Base-by-base conservation (phyloP, 352 stramenopile genomes). In the Phytophthora palmivora region DNA sequence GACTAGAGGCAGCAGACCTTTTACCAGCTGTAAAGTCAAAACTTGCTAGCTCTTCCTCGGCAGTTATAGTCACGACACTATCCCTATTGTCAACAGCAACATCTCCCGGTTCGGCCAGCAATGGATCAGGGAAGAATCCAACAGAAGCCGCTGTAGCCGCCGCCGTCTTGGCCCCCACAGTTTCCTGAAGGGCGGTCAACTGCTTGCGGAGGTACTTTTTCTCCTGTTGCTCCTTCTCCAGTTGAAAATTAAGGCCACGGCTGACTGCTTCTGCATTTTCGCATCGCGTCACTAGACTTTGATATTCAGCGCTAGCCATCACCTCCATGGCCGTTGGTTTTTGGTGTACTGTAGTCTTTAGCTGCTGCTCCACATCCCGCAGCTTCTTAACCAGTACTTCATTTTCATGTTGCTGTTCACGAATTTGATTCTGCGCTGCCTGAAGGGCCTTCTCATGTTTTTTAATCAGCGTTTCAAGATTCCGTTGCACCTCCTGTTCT, bases 161-260 rank as follows among this genome's bases (percentile, higher is more conserved):
- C 11, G 63, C 67, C n/a, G 63, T 58, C 14, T 63, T 59, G 22
- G 36, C 39, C 1, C 70, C 65, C 9, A 74, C 49, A 0, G 63
- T 61, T 28, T 63, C 61, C 38, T 88, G 70, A 12, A 86, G 41
- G 37, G 70, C 66, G 3, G 70, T 53, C 2, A 91, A 56, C 43
- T 94, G 79, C 58, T 87, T 87, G 53, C 82, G 78, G 7, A 92
- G 45, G 32, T 82, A 89, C 16, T 88, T 90, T 49, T 92, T 94
- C 68, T 92, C 82, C 19, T 92, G 70, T 42, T 88, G 76, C 16
- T 87, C 81, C 43, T 92, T 92, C 33, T 89, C 70, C 11, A 94
- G 48, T 59, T 94, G 86, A 47, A 87, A 92, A 9, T 78, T 78
- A 6, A 92, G 62, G 16, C 82, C 83, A 4, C 82, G 74, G 36